A percentile compares a stretch with the other conserved stretches of the same genome.
Conservation (phyloP, 176 grass and related monocot genomes). For the Puccinellia tenuiflora region DNA sequence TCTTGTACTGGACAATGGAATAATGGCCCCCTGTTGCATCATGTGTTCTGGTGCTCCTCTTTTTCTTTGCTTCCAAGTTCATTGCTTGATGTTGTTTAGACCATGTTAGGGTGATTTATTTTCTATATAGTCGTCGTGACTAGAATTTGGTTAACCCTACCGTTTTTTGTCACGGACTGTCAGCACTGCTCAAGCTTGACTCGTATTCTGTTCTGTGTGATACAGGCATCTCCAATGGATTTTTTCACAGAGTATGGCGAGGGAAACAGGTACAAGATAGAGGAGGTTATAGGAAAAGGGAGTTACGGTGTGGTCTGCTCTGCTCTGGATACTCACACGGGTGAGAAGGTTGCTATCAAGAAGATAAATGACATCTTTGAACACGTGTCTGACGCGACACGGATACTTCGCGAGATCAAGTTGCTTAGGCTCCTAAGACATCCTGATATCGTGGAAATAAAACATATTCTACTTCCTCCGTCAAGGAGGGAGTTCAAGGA, state of each 20-base stretch:
- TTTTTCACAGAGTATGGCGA: constrained; percentile 97
- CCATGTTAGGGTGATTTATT: background rate
- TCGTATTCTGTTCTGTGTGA: background rate
- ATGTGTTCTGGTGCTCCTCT: background rate
- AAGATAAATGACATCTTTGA: constrained; percentile 99
- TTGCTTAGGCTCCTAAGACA: constrained; percentile 87
- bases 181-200: background rate
- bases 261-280: constrained; percentile 84
- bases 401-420: constrained; percentile 96
- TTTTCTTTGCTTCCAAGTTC: background rate
- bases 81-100: background rate
- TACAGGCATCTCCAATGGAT: constrained; percentile 62
- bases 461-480: constrained; percentile 89
- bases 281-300: constrained; percentile 98
- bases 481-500: constrained; percentile 94
- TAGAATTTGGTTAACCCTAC: too few species aligned
- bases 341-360: constrained; percentile 91
- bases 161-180: too few species aligned
- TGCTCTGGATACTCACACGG: constrained; percentile 69
- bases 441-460: constrained; percentile 95
- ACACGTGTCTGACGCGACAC: constrained; percentile 80
- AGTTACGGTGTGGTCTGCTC: constrained; percentile 97
- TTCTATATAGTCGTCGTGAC: too few species aligned
- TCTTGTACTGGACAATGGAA: background rate
- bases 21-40: background rate